Conservation (phyloP, 2,329 filamentous ascomycete genomes). For the Botrytis galanthina region DNA sequence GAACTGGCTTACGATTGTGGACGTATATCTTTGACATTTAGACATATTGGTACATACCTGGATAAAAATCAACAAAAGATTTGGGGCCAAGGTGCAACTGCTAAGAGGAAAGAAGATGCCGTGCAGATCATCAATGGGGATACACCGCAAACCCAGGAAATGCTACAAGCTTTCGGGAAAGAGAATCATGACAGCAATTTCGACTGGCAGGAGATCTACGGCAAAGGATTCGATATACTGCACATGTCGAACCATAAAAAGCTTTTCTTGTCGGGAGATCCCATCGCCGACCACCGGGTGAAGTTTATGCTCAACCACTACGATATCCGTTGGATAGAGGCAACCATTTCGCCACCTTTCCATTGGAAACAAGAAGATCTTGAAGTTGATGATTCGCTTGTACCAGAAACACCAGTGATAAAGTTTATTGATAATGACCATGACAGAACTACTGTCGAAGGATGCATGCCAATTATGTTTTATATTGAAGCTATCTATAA, state of each 20-base stretch:
- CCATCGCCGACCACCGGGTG: constrained; percentile 49
- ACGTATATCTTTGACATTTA: constrained; percentile 89
- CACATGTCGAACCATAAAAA: constrained; percentile 50
- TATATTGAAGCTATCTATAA: constrained; percentile 59
- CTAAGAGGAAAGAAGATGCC: constrained; percentile 62
- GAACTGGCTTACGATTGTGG: constrained; percentile 73
- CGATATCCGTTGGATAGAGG: constrained; percentile 43
- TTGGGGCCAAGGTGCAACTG: constrained; percentile 87
- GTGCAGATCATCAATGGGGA: constrained; percentile 67
- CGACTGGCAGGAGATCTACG: constrained; percentile 74
- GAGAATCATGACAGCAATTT: constrained; percentile 77
- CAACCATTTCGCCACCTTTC: constrained; percentile 32
- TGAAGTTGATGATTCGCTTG: constrained; percentile 24
- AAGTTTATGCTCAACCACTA: constrained; percentile 51
- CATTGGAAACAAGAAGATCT: constrained; percentile 34
- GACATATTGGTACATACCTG: constrained; percentile 83
- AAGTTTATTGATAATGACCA: constrained; percentile 57
- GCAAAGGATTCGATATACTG: constrained; percentile 78
- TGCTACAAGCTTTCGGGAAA: constrained; percentile 76
- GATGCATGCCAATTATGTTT: constrained; percentile 53
- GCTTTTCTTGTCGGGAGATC: constrained; percentile 50
- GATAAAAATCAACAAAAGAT: constrained; percentile 63
- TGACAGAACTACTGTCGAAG: constrained; percentile 47
- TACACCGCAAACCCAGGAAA: constrained; percentile 58
- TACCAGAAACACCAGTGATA: constrained; percentile 39